Conservation (phyloP, 805 yeast species). For the Metschnikowia aberdeeniae region DNA sequence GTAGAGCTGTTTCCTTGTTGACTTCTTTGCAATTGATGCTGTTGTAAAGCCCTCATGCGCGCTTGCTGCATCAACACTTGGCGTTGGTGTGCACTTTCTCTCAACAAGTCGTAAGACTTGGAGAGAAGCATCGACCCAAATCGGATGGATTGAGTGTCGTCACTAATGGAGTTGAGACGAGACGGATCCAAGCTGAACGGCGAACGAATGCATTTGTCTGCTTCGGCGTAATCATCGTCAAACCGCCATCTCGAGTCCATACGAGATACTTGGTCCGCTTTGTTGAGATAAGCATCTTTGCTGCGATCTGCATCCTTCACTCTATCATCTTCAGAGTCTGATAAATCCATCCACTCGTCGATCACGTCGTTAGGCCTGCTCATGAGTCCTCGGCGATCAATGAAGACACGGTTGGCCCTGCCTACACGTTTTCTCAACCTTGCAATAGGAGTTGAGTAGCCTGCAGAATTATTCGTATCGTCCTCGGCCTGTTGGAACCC, state of each 20-base stretch:
- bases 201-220: slow-evolving; percentile 31
- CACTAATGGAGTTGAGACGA: slow-evolving; percentile 72
- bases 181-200: slow-evolving; percentile 79
- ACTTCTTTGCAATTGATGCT: slow-evolving; percentile 27
- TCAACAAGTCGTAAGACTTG: slow-evolving; percentile 74
- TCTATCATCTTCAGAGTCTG: slow-evolving; percentile 25
- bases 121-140: slow-evolving; percentile 89
- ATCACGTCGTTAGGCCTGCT: slow-evolving; percentile 30
- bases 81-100: slow-evolving; percentile 72
- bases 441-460: slow-evolving; percentile 48
- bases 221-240: slow-evolving; percentile 52
- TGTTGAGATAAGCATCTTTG: slow-evolving; percentile 45
- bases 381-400: slow-evolving; percentile 67
- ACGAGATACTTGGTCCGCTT: slow-evolving; percentile 43
- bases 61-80: slow-evolving; percentile 48
- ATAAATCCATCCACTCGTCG: slow-evolving; percentile 40
- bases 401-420: slow-evolving; percentile 61
- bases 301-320: slow-evolving; percentile 9
- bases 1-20: slow-evolving; percentile 4
- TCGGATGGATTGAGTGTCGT: slow-evolving; percentile 83
- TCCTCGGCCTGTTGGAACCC: slow-evolving; percentile 29
- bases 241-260: slow-evolving; percentile 63
- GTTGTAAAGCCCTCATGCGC: slow-evolving; percentile 39
- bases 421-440: slow-evolving; percentile 73
- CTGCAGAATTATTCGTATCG: slow-evolving; percentile 21